Evolutionary conservation across 1,139 yeast genomes (phyloP).

Genomic region (Pichia terricola): DNA sequence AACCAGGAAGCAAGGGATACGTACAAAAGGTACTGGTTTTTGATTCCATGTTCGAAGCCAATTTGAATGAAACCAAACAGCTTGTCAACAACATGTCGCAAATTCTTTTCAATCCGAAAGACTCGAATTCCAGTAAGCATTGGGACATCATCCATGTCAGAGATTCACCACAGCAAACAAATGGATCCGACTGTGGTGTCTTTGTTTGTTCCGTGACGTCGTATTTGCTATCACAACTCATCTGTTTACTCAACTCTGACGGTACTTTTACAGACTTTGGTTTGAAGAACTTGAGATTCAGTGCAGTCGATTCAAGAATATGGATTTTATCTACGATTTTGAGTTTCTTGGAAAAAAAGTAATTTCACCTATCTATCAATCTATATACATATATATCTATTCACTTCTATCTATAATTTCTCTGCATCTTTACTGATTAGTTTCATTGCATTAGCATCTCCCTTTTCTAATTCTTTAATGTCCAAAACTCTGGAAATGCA

Average conservation of each 20-base stretch:
- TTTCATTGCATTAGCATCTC: constrained; percentile 71
- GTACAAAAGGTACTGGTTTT: constrained; percentile 30
- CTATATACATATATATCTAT: background rate
- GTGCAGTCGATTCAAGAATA: constrained; percentile 36
- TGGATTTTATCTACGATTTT: constrained; percentile 30
- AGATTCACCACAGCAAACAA: constrained; percentile 63
- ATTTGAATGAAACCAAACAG: constrained; percentile 28
- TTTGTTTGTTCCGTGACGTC: constrained; percentile 46
- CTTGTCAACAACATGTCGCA: constrained; percentile 28
- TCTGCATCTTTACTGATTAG: constrained; percentile 35
- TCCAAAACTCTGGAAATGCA: constrained; percentile 75
- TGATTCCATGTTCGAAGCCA: constrained; percentile 37
- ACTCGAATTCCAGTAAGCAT: constrained; percentile 2
- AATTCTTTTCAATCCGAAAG: constrained; percentile 21
- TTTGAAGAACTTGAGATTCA: constrained; percentile 27
- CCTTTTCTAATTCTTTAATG: constrained; percentile 40
- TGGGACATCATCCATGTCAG: constrained; percentile 9
- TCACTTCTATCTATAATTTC: background rate
- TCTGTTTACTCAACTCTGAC: constrained; percentile 17
- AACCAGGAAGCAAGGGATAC: constrained; percentile 16
- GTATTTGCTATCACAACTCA: constrained; percentile 30
- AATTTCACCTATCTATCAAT: too few relatives aligned
- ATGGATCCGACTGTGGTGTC: constrained; percentile 75
- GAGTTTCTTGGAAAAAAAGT: constrained; percentile 17
- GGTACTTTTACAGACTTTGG: constrained; percentile 24